A percentile compares a stretch with the other conserved stretches of the same genome.
phyloP scores from a whole-genome alignment of 352 stramenopile genomes.

The Globisporangium iwayamae region DNA sequence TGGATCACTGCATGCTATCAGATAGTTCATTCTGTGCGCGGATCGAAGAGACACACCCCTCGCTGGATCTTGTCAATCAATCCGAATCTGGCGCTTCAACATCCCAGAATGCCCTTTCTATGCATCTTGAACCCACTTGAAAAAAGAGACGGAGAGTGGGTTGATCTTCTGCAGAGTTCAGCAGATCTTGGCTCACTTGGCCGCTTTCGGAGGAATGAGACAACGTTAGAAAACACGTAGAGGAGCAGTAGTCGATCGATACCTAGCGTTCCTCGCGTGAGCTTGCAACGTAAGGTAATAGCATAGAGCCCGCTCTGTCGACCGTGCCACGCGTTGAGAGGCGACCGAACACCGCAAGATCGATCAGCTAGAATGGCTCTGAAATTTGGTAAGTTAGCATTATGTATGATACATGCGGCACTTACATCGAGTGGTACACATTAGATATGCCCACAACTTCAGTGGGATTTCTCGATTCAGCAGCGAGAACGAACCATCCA shows the following conservation, averaged over 20 bases:
- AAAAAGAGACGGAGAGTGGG: background rate
- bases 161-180: background rate
- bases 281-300: conserved; percentile 4
- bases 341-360: conserved; percentile 1
- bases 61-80: conserved; percentile 3
- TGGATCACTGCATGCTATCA: background rate
- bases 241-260: background rate
- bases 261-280: background rate
- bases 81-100: conserved; percentile 6
- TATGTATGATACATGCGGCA: background rate
- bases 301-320: background rate
- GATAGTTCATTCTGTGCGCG: background rate
- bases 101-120: conserved; percentile 8
- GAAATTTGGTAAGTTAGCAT: background rate
- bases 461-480: too few species aligned
- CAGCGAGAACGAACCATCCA: too few species aligned
- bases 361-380: background rate
- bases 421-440: too few species aligned
- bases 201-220: background rate
- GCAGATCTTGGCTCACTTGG: background rate
- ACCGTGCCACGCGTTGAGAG: background rate
- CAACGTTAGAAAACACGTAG: background rate
- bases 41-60: conserved; percentile 4
- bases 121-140: conserved; percentile 7
- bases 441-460: too few species aligned